Conservation (phyloP, 108 stramenopile genomes). For the Conticribra guillardii region DNA sequence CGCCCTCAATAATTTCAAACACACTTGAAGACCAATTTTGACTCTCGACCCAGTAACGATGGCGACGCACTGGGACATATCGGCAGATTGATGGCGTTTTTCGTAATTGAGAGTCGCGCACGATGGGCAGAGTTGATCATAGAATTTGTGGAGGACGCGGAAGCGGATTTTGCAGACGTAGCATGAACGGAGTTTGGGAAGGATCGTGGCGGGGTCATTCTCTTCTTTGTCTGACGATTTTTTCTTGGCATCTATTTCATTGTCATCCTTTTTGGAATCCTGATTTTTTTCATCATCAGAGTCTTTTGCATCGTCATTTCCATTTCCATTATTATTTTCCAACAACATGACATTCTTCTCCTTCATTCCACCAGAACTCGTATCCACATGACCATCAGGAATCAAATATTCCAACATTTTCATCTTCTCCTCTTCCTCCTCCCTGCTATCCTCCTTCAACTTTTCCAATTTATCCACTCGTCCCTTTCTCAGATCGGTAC, state of each 20-base stretch:
- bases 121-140: conserved; percentile 87
- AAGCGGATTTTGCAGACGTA: conserved; percentile 89
- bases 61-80: conserved; percentile 60
- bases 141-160: conserved; percentile 84
- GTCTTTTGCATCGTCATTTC: conserved; percentile 7
- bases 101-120: conserved; percentile 86
- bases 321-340: too few relatives aligned
- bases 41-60: conserved; percentile 90
- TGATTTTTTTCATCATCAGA: conserved; percentile 10
- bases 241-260: too few relatives aligned
- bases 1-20: conserved; percentile 82
- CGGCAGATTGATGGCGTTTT: conserved; percentile 79
- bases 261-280: conserved; percentile 8
- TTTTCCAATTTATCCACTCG: conserved; percentile 69
- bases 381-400: conserved; percentile 85
- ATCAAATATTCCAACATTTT: conserved; percentile 51
- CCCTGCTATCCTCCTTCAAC: conserved; percentile 58
- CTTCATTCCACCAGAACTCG: not conserved
- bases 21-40: conserved; percentile 90
- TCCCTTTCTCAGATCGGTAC: conserved; percentile 67
- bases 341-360: conserved; percentile 19
- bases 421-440: conserved; percentile 66
- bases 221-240: too few relatives aligned
- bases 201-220: too few relatives aligned
- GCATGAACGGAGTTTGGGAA: conserved; percentile 86